These are phyloP conservation scores for Drechslera avenae DNA, from an alignment of 2,329 filamentous ascomycete species.

Conservation along the genomic window DNA sequence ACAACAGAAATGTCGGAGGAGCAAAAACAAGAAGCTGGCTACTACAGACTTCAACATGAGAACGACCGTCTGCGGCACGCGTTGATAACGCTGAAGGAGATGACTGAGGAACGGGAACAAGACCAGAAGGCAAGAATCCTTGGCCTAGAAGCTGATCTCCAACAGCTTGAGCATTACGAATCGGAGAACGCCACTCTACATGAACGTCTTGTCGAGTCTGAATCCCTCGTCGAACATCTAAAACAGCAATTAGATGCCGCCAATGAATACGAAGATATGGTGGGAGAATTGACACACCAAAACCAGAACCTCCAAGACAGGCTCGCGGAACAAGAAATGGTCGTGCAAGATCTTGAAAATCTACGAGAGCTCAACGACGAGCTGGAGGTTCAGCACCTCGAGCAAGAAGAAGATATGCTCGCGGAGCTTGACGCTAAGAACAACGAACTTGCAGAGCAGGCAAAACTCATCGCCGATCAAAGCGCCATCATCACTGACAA, in stretches of 20 bases:
- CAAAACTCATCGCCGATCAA: conserved; percentile 73
- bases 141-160: conserved; percentile 44
- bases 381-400: conserved; percentile 88
- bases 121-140: conserved; percentile 65
- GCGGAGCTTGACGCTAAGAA: conserved; percentile 92
- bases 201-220: conserved; percentile 73
- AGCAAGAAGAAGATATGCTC: conserved; percentile 92
- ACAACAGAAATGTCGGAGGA: conserved; percentile 85
- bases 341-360: conserved; percentile 85
- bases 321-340: conserved; percentile 79
- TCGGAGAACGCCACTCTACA: conserved; percentile 72
- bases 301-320: conserved; percentile 84
- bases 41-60: conserved; percentile 87
- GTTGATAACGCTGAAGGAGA: conserved; percentile 79
- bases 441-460: conserved; percentile 79
- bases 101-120: conserved; percentile 82
- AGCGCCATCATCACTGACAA: conserved; percentile 82
- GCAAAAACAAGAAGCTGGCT: conserved; percentile 83
- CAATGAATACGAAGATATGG: conserved; percentile 87
- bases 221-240: conserved; percentile 81
- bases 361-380: conserved; percentile 94
- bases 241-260: conserved; percentile 90
- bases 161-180: conserved; percentile 45
- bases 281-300: conserved; percentile 86
- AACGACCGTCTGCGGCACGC: conserved; percentile 89